phyloP scores from a whole-genome alignment of 768 basidiomycete species.

The Trametes elegans region DNA sequence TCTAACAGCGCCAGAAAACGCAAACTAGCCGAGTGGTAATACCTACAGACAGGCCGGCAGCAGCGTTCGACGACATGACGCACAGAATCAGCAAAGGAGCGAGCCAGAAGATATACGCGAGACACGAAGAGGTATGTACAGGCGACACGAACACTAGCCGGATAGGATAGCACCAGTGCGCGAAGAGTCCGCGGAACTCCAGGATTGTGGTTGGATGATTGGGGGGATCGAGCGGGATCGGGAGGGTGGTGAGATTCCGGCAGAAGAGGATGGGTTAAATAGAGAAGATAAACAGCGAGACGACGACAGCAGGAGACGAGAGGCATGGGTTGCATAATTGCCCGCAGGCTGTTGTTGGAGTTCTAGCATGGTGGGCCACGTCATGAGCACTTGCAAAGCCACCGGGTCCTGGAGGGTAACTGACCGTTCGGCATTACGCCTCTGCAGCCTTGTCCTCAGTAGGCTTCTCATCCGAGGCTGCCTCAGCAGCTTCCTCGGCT shows the following conservation, averaged over 20 bases:
- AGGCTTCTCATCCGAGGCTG: conserved; percentile 6
- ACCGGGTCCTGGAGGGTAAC: neutral
- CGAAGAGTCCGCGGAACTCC: conserved; percentile 4
- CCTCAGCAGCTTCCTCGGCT: conserved; percentile 29
- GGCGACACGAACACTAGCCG: neutral
- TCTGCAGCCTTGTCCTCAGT: conserved; percentile 4
- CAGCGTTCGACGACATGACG: conserved; percentile 17
- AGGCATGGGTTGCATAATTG: conserved; percentile 8
- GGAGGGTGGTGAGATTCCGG: neutral
- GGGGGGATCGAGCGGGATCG: conserved; percentile 4
- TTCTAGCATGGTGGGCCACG: neutral
- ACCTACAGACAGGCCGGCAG: conserved; percentile 17
- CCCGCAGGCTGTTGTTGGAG: neutral
- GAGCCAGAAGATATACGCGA: conserved; percentile 4
- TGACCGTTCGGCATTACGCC: conserved; percentile 16
- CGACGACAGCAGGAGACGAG: conserved; percentile 15
- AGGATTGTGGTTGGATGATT: neutral
- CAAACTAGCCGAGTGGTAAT: conserved; percentile 14
- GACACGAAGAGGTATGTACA: conserved; percentile 8
- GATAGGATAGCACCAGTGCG: neutral
- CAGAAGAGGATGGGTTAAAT: conserved; percentile 12
- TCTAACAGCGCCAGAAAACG: conserved; percentile 24
- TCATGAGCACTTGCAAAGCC: neutral
- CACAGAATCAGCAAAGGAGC: conserved; percentile 1
- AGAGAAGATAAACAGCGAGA: conserved; percentile 23